Evolutionary conservation across 139 green algal species (phyloP).

Genomic region (Coelastrella sp.): DNA sequence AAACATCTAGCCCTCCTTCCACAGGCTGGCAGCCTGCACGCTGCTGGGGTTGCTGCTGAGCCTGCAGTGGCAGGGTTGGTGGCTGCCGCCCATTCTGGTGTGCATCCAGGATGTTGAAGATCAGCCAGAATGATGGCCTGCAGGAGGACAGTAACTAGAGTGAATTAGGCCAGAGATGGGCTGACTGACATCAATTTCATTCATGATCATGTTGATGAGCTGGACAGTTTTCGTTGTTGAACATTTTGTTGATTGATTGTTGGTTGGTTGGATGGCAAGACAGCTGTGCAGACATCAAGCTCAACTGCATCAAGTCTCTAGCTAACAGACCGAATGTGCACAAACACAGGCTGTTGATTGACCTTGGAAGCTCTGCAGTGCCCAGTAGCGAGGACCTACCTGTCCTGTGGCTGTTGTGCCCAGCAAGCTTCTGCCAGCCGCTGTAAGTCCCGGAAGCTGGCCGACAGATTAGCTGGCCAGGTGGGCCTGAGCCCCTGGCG

Average conservation of each 20-base stretch:
- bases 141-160: background rate
- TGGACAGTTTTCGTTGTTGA: no score
- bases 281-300: background rate
- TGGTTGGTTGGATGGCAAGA: background rate
- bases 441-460: background rate
- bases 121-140: background rate
- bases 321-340: no score
- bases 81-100: background rate
- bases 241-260: no score
- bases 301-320: background rate
- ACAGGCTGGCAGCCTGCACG: background rate
- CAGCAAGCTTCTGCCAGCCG: constrained; percentile 41
- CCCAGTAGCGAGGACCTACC: background rate
- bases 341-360: no score
- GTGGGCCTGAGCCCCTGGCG: constrained; percentile 34
- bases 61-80: background rate
- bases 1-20: background rate
- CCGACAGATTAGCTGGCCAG: background rate
- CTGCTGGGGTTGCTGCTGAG: background rate
- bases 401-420: constrained; percentile 24
- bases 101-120: constrained; percentile 15
- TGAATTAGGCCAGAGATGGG: no score
- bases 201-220: no score
- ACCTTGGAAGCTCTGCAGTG: background rate
- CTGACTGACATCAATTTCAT: no score